Evolutionary conservation across 2,329 filamentous ascomycete genomes (phyloP).

Genomic region (Colletotrichum karsti): DNA sequence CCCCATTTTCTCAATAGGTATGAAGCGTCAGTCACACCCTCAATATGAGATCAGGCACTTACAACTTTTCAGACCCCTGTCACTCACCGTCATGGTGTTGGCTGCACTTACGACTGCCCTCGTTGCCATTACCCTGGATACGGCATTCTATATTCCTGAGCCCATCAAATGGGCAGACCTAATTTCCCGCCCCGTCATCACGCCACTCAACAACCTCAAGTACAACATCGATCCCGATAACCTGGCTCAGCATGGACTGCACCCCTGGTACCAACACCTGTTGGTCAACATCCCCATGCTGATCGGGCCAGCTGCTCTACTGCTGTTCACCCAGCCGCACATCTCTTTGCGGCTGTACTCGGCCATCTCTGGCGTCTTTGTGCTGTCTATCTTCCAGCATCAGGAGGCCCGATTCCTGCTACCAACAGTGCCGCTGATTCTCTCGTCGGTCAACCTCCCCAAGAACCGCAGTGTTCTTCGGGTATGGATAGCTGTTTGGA

Average conservation of each 20-base stretch:
- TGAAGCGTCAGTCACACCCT: conserved; percentile 23
- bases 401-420: conserved; percentile 84
- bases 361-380: conserved; percentile 75
- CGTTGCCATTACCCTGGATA: conserved; percentile 84
- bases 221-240: conserved; percentile 79
- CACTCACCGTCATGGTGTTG: conserved; percentile 69
- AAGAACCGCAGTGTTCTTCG: conserved; percentile 56
- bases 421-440: conserved; percentile 78
- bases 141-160: conserved; percentile 77
- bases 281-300: conserved; percentile 76
- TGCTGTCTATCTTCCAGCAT: conserved; percentile 79
- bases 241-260: conserved; percentile 78
- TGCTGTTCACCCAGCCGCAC: conserved; percentile 67
- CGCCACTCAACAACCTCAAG: conserved; percentile 78
- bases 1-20: conserved; percentile 88
- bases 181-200: conserved; percentile 72
- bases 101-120: conserved; percentile 74
- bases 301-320: conserved; percentile 72
- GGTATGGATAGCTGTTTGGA: conserved; percentile 70
- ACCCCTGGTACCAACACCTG: conserved; percentile 82
- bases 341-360: conserved; percentile 72
- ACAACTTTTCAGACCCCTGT: conserved; percentile 57
- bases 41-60: neutral
- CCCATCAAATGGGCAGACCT: conserved; percentile 73
- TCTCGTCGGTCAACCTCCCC: conserved; percentile 77